Base-by-base conservation (phyloP, 2,329 filamentous ascomycete genomes). In the Aspergillus fischeri region DNA sequence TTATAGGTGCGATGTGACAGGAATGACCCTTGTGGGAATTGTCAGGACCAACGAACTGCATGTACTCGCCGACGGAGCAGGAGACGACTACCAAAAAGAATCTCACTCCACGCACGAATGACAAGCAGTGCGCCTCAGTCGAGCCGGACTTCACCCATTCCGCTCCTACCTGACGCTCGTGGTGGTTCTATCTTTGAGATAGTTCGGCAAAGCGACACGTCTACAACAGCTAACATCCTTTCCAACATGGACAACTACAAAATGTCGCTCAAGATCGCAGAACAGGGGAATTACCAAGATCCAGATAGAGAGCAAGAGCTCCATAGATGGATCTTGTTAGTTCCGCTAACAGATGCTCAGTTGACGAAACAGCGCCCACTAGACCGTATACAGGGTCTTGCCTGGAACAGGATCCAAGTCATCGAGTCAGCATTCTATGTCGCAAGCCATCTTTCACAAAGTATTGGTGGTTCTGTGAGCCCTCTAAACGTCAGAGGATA, bases 1-100 rank as follows among this genome's bases (percentile, higher is more conserved):
- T 1, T 32, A 11, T 32, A 66, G 64, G 63, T 66, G 47, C 63
- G 63, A 27, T 66, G 64, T 49, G 63, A 66, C 53, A 56, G 63
- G 21, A 53, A 59, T 20, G 56, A 62, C 20, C 64, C 63, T 17
- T 66, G 64, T 51, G 59, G 63, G 24, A 65, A 66, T 53, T 66
- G 64, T 42, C 57, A 56, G 32, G 64, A 66, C 53, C 60, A 63
- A 57, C 58, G 52, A 10, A 48, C 58, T 0, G 14, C 52, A 6
- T 66, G 64, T 47, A 56, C 51, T 54, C 62, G 58, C 14, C 41
- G 24, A 17, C 49, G 63, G 10, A 32, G 52, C 48, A 54, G 56
- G 45, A 59, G 54, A 47, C 55, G 55, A 25, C 35, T 49, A 29
- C 51, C 49, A 1, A 53, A 47, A 3, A 56, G 45, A n/a, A 21